A percentile compares a stretch with the other conserved stretches of the same genome.
Conservation (phyloP, 2,329 filamentous ascomycete species). For the Trichoderma atroviride region DNA sequence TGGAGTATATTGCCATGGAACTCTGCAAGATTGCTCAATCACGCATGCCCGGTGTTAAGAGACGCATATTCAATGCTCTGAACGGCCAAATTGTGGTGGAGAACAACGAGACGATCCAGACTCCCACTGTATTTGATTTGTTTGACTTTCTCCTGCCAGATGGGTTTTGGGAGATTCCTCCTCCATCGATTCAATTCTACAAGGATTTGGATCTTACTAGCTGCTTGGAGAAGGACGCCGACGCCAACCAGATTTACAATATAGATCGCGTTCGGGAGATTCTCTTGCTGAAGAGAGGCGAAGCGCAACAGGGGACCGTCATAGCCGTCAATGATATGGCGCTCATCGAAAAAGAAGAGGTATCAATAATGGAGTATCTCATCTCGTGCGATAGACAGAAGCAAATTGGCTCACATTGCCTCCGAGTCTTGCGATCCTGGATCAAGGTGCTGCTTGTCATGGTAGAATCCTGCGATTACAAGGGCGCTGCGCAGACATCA, state of each 20-base stretch:
- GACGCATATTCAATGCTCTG: conserved; percentile 71
- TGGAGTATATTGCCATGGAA: conserved; percentile 85
- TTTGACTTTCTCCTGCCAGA: conserved; percentile 78
- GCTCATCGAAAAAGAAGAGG: conserved; percentile 60
- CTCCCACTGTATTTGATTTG: conserved; percentile 83
- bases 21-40: conserved; percentile 75
- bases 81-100: conserved; percentile 73
- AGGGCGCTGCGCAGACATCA: conserved; percentile 68
- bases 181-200: conserved; percentile 62
- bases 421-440: conserved; percentile 79
- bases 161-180: conserved; percentile 52
- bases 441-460: conserved; percentile 81
- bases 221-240: conserved; percentile 63
- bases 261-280: conserved; percentile 73
- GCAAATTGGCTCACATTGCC: conserved; percentile 59
- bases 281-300: conserved; percentile 68
- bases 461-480: conserved; percentile 79
- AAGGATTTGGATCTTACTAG: conserved; percentile 67
- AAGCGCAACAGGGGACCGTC: conserved; percentile 55
- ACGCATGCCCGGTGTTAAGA: conserved; percentile 69
- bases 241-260: conserved; percentile 65
- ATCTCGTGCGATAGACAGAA: conserved; percentile 64
- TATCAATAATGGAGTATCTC: conserved; percentile 62
- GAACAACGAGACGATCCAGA: conserved; percentile 65
- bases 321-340: conserved; percentile 53